Base-by-base conservation (phyloP, 2,329 filamentous ascomycete species). In the Furcasterigmium sp. region DNA sequence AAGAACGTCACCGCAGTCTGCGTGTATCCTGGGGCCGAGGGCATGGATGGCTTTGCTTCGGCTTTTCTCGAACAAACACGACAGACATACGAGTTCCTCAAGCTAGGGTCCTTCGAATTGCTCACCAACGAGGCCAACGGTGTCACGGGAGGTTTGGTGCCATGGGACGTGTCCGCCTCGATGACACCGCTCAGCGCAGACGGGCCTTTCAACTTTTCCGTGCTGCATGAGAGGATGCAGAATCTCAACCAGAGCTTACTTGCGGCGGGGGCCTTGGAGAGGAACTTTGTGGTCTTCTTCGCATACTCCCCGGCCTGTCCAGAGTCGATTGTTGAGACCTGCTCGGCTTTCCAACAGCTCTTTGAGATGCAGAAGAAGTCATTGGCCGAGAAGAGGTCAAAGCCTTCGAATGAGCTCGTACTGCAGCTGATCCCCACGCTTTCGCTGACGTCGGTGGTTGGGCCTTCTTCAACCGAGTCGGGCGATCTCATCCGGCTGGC, bases 251-350 rank as follows among this genome's bases (percentile, higher is more conserved):
- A 69, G 46, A 66, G 68, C 14, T 57, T 80, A 15, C 62, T 67
- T 3, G 64, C 65, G 11, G 59, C 67, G 36, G 56, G 63, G 3
- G 59, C 61, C 3, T 63, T 68, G 21, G 66, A 72, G 34, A 74
- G 73, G 46, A 88, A 84, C 51, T 76, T 89, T 46, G 85, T 93
- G 14, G 71, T 93, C 14, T 91, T 87, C 57, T 82, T 90, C 53
- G 68, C 91, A 29, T 87, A 91, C 60, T 79, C 80, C 1, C 81
- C 85, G 3, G 71, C 77, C 14, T 73, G 76, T 37, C 70, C 79
- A 2, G 69, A 72, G 5, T 77, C 82, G 44, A 66, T 87, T 55
- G 73, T 85, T 13, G 82, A 89, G 48, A 76, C 87, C 2, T 91
- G 86, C 55, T 74, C 79, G 10, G 80, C 84, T 10, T 91, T 91